Base-by-base conservation (phyloP, 2,329 filamentous ascomycete species). In the Trichocomaceae sp. region DNA sequence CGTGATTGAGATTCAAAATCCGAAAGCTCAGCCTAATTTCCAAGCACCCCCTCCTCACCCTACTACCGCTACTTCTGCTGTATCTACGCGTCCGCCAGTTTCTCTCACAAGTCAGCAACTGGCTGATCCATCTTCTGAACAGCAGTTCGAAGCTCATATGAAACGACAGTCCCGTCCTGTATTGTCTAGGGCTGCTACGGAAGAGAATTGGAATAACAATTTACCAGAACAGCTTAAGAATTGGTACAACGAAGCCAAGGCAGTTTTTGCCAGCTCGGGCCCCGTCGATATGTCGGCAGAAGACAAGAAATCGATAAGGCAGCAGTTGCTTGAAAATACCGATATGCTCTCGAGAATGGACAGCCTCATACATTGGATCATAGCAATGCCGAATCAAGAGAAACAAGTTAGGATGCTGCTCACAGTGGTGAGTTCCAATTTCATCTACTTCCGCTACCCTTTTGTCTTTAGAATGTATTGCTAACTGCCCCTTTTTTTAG, bases 301-400 rank as follows among this genome's bases (percentile, higher is more conserved):
- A 52, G 66, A 71, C 52, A 73, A 71, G 54, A 59, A 63, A 55
- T 52, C 63, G 20, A 70, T 75, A 71, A 58, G 66, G 37, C 65
- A 75, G 59, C 67, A 72, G 54, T 62, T 76, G 41, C 67, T 67
- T 39, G 71, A 73, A 4, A 66, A 63, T 35, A 68, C 69, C 52
- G 70, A 72, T 49, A 72, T 77, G 65, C 60, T 77, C 17, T 63
- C 67, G 33, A 69, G 73, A 50, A 66, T 77, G 62, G 75, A 77
- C 59, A 60, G 64, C 2, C 65, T 77, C 33, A 65, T 77, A 4
- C 64, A 69, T 39, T 71, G 67, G 33, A 71, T 74, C 47, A 63
- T 66, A 5, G 72, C 68, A 54, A 60, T 72, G 33, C 69, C 67
- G 20, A 66, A 63, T 20, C 71, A 77, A 49, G 74, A 77, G 50